Base-by-base conservation (phyloP, 2,329 filamentous ascomycete genomes). In the Fusarium sororula region DNA sequence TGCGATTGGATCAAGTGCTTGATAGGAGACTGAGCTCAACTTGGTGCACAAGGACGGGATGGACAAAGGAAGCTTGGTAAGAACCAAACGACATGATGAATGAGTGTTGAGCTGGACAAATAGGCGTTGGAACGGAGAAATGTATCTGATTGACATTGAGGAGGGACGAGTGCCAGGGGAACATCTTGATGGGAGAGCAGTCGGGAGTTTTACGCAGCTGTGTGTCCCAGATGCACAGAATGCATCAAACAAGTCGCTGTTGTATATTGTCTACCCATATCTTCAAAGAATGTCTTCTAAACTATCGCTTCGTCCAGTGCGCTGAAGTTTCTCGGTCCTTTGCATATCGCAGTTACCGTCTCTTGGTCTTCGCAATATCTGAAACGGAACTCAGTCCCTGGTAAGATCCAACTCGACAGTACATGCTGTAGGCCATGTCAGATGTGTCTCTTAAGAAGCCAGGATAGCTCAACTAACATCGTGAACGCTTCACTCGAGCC, bases 21-120 rank as follows among this genome's bases (percentile, higher is more conserved):
- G 20, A 7, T 4, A 5, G 26, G 5, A 41, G 22, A 13, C 37
- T 30, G 51, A 42, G 18, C 38, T 8, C 26, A 24, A n/a, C 18
- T 32, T 8, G 7, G 9, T 6, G 4, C 12, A 24, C 24, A 26
- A n/a, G 10, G 51, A 44, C 4, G 22, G 13, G 22, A 14, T 32
- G 5, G 26, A 32, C 38, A 26, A 32, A 32, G 38, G 13, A 28
- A 14, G 20, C 4, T 10, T 3, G 22, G 22, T 6, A 7, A 3
- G 37, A 15, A 2, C 12, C 3, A 15, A 20, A 28, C 3, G 22
- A 5, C 2, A 11, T 0, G 12, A 7, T 13, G 13, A 3, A 15
- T 22, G 14, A 20, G 17, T 9, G 6, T 28, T 10, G 13, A 28
- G 17, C 3, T 38, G 32, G 18, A 3, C 9, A 17, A 11, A 13